These are phyloP conservation scores for Lentinula boryana DNA, from an alignment of 768 basidiomycete genomes.

Conservation along the genomic window DNA sequence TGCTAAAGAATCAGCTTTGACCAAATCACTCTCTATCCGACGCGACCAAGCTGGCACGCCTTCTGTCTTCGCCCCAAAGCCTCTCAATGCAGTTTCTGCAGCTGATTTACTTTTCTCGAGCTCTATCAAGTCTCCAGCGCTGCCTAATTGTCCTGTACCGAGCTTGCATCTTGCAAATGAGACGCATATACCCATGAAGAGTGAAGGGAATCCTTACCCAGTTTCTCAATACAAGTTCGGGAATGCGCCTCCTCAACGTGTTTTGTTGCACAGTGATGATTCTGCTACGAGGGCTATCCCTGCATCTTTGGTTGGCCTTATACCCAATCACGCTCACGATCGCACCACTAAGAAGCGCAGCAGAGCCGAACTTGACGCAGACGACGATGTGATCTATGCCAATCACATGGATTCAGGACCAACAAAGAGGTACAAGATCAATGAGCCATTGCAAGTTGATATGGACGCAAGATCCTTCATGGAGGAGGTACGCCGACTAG, in stretches of 20 bases:
- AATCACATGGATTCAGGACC: neutral
- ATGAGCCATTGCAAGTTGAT: neutral
- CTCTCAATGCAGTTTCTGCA: neutral
- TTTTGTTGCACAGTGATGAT: neutral
- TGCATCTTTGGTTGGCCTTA: neutral
- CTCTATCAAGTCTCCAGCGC: neutral
- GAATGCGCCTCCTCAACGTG: conserved; percentile 2
- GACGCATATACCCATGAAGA: conserved; percentile 1
- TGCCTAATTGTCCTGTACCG: neutral
- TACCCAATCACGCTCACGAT: neutral
- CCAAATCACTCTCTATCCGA: neutral
- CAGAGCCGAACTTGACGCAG: neutral
- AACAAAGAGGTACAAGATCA: conserved; percentile 1
- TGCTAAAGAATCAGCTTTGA: neutral
- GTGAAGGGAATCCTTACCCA: conserved; percentile 2
- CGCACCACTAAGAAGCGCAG: neutral
- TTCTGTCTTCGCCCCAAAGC: conserved; percentile 1
- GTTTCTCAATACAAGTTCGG: neutral
- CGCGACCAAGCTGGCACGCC: conserved; percentile 1
- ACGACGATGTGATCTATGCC: conserved; percentile 1
- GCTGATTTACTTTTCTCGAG: neutral
- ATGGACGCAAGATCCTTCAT: neutral
- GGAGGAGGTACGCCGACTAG: neutral
- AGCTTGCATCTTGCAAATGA: neutral
- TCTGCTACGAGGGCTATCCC: neutral